Conservation (phyloP, 257 asterid species). For the Dorcoceras hygrometricum region DNA sequence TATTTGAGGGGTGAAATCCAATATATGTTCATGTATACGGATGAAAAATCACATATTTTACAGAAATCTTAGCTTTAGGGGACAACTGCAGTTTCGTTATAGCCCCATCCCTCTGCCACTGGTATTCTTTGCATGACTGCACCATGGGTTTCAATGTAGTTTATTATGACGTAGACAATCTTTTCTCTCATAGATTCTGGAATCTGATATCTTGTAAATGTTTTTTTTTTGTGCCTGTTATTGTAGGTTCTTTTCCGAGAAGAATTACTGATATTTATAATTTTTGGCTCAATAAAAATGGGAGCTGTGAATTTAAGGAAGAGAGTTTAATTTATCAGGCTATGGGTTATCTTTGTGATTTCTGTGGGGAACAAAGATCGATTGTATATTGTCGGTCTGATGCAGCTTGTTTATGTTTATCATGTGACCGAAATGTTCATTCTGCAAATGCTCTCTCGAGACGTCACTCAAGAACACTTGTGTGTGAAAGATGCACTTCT, state of each 20-base stretch:
- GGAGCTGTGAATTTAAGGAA: conserved; percentile 16
- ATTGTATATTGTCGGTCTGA: conserved; percentile 80
- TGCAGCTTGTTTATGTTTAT: conserved; percentile 75
- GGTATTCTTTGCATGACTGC: no score
- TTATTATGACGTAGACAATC: not conserved
- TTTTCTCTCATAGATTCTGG: not conserved
- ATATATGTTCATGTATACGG: no score
- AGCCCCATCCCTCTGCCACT: not conserved
- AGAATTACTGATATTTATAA: not conserved
- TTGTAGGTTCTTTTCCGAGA: conserved; percentile 23
- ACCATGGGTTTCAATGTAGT: not conserved
- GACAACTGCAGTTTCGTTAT: not conserved
- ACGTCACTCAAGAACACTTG: conserved; percentile 79
- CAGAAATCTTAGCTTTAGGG: not conserved
- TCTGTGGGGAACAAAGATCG: conserved; percentile 73
- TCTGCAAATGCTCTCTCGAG: conserved; percentile 84
- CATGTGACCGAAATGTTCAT: conserved; percentile 86
- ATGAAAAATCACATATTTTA: not conserved
- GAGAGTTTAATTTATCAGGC: conserved; percentile 2
- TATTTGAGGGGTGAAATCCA: not conserved
- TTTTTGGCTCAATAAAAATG: not conserved
- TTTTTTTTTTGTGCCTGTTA: conserved; percentile 11
- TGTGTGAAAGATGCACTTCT: conserved; percentile 75
- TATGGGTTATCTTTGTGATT: conserved; percentile 86
- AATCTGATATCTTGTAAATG: conserved; percentile 10